Base-by-base conservation (phyloP, 768 basidiomycete genomes). In the Kwoniella dejecticola region DNA sequence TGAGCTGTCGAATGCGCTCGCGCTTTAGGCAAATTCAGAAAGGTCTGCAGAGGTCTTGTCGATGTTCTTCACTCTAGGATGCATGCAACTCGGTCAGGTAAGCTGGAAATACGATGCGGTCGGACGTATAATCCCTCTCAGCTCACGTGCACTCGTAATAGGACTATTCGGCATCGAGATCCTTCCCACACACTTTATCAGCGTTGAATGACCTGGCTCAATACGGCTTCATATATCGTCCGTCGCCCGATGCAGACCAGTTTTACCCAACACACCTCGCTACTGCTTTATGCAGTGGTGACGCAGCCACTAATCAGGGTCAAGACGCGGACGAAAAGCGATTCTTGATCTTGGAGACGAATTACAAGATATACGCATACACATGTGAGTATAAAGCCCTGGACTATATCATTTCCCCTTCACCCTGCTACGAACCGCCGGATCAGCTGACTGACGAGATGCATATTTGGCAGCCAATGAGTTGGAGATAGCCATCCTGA, bases 331-430 rank as follows among this genome's bases (percentile, higher is more conserved):
- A 81, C 82, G 54, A 77, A 77, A 57, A 95, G 77, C 91, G 94
- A 13, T 98, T 96, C 82, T 88, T 98, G 69, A 87, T 98, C 68
- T 83, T 99, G 42, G 96, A 99, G 82, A 98, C 96, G 19, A 98
- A 99, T 81, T 98, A 97, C 81, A 89, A 93, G 68, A 81, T 99
- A 65, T 99, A 98, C 77, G 96, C 96, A 4, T 99, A 99, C 79
- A 99, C 96, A 33, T 89, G 93, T 93, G 78, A 52, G 81, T 58
- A 29, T 38, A 7, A 15, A 55, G 58, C 24, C 48, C 5, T 17
- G 53, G 64, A 60, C 17, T 27, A n/a, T 13, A 17, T 23, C 24
- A 38, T 38, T 38, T 38, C n/a, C n/a, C n/a, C n/a, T n/a, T n/a
- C n/a, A n/a, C n/a, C n/a, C n/a, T n/a, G n/a, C n/a, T n/a, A n/a